Evolutionary conservation across 495 filamentous ascomycete species (phyloP), one percentile per base, ranked within the genome.

Genomic region (Aspergillus sclerotiicarbonarius): DNA sequence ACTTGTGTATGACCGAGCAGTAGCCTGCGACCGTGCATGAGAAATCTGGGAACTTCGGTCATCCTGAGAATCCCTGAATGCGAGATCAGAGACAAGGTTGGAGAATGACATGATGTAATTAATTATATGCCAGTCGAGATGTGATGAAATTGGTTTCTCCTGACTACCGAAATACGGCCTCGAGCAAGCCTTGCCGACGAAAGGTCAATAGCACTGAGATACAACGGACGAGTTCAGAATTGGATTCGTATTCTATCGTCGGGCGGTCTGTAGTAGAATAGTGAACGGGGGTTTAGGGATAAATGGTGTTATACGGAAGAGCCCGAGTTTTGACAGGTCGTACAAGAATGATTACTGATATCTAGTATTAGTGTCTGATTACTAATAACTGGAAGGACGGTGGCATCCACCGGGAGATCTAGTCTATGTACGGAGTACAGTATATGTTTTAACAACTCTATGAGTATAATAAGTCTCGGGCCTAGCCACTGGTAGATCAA

Each of bases 71-170:
- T 87, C 87, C 55, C 84, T 76, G 65, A 90, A 89, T 35, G 89
- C 84, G 41, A 96, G 77, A 68, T 96, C 90, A 54, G 91, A 91
- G 45, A 96, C 90, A 30, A 96, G 85, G 62, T 86, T 87, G 12
- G 92, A 96, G 75, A 96, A 96, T 1, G 92, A 96, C 92, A 96
- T 96, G 56, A 46, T 57, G 25, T 37, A 44, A 10, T 39, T 9
- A 47, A 48, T 41, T 5, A 20, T 31, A 21, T 47, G 21, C 18
- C 10, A 46, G n/a, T 19, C 21, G 29, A 25, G 0, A 13, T 21
- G 12, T 37, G 49, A 31, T 41, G 21, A 32, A 16, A 7, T 41
- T 41, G 18, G 15, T 21, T 41, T 43, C 18, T 56, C 20, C 12
- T 21, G 25, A 41, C 19, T 43, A 54, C 7, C 15, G 33, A 41